Conservation (phyloP, 164 flowering plant species). For the Tetrastigma voinierianum region DNA sequence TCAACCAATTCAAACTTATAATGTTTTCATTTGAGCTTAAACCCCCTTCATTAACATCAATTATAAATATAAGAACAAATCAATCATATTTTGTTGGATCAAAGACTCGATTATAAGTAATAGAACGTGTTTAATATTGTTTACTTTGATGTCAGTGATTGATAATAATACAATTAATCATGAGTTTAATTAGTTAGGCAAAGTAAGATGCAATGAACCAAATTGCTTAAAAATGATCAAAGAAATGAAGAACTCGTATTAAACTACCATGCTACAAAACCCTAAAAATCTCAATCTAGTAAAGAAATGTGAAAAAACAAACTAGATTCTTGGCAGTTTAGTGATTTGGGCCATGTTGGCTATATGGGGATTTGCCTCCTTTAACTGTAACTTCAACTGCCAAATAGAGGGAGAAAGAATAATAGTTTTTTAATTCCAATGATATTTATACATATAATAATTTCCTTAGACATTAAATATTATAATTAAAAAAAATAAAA, state of each 20-base stretch:
- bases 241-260: neutral
- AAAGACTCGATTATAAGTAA: neutral
- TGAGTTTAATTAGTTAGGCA: neutral
- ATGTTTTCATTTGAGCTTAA: no score
- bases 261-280: slow-evolving; percentile 1
- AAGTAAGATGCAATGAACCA: slow-evolving; percentile 21
- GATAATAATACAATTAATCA: neutral
- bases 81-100: neutral
- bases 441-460: no score
- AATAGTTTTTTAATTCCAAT: slow-evolving; percentile 7
- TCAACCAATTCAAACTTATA: no score
- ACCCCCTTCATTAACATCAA: no score
- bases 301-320: slow-evolving; percentile 9
- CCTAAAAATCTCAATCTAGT: slow-evolving; percentile 31
- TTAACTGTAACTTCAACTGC: slow-evolving; percentile 14
- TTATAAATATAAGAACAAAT: no score
- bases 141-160: neutral
- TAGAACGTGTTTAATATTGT: no score
- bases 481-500: neutral
- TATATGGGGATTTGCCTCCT: slow-evolving; percentile 3
- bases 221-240: neutral
- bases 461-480: no score
- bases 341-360: slow-evolving; percentile 16
- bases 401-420: neutral
- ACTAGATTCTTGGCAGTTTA: slow-evolving; percentile 24